These are phyloP conservation scores for Lumnitzera littorea DNA, from an alignment of 345 rosid genomes.

Conservation along the genomic window DNA sequence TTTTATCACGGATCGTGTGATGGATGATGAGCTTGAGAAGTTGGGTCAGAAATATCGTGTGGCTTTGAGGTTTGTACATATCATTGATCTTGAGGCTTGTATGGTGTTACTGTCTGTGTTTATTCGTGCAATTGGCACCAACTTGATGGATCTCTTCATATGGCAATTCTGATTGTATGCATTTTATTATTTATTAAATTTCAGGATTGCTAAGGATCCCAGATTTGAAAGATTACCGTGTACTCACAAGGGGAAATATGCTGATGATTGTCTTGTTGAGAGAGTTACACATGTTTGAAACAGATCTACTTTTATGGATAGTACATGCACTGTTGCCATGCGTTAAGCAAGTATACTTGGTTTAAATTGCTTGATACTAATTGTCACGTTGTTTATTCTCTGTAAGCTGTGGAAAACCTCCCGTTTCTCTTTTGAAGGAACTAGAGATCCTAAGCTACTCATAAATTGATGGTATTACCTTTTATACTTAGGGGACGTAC, in stretches of 20 bases:
- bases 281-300: conserved; percentile 70
- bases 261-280: conserved; percentile 97
- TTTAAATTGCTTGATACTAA: background rate
- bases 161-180: background rate
- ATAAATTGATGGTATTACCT: too few species aligned
- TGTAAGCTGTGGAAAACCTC: too few species aligned
- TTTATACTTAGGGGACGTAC: too few species aligned
- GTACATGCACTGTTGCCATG: background rate
- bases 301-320: background rate
- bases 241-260: conserved; percentile 90
- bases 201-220: conserved; percentile 91
- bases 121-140: background rate
- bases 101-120: background rate
- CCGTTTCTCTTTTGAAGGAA: too few species aligned
- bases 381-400: too few species aligned
- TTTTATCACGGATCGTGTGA: conserved; percentile 93
- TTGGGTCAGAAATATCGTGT: conserved; percentile 92
- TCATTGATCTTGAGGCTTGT: background rate
- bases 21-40: conserved; percentile 99
- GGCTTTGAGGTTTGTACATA: conserved; percentile 53
- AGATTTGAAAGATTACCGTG: conserved; percentile 90
- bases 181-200: background rate
- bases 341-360: background rate
- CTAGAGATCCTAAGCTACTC: too few species aligned
- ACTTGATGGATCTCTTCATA: too few species aligned